A percentile compares a stretch with the other conserved stretches of the same genome.
These are phyloP conservation scores for Eucalyptus leucophloia DNA, from an alignment of 345 rosid genomes.

Conservation along the genomic window DNA sequence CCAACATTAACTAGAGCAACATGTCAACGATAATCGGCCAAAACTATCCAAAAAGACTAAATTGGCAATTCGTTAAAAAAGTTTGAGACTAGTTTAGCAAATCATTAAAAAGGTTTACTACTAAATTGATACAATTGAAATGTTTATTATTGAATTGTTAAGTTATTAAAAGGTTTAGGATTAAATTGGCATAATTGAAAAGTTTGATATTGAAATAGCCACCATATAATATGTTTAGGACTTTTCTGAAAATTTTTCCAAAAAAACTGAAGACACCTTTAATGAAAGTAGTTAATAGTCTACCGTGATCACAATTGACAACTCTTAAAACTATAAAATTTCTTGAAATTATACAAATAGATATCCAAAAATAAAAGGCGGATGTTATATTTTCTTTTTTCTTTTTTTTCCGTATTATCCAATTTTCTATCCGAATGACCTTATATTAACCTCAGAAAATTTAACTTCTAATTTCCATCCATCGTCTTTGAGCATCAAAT, in stretches of 20 bases:
- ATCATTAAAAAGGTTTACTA: neutral
- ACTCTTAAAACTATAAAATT: neutral
- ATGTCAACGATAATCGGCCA: fast-evolving
- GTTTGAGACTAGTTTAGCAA: neutral
- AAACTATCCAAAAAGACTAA: too few relatives aligned
- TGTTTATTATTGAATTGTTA: too few relatives aligned
- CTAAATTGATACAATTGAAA: neutral
- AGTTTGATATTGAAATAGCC: too few relatives aligned
- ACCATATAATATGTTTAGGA: neutral
- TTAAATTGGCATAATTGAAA: too few relatives aligned
- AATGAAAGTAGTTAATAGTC: neutral
- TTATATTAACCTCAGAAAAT: neutral
- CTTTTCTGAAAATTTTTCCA: too few relatives aligned
- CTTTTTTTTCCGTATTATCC: neutral
- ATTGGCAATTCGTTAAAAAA: too few relatives aligned
- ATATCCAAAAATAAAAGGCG: neutral
- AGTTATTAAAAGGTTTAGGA: too few relatives aligned
- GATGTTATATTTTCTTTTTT: neutral
- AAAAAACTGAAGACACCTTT: neutral
- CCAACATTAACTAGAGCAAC: neutral
- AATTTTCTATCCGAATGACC: neutral
- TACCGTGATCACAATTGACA: neutral
- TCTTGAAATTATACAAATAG: neutral
- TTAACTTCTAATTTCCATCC: neutral
- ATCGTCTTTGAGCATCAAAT: neutral